Conservation (phyloP, 495 filamentous ascomycete species). For the Tuber umbilicatum region DNA sequence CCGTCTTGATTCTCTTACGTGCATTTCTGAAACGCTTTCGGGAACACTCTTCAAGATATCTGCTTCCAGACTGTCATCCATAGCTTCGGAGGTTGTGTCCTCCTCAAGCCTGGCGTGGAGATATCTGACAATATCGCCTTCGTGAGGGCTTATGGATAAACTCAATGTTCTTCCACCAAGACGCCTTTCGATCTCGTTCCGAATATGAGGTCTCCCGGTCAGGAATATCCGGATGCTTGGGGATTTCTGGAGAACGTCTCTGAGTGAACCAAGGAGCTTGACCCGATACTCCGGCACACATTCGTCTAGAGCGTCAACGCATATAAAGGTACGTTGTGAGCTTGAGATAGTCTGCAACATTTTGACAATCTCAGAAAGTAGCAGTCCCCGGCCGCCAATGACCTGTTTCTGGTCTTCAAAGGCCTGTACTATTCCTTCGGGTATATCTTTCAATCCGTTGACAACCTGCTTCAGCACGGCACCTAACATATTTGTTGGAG, state of each 20-base stretch:
- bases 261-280: not conserved
- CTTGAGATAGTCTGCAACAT: not conserved
- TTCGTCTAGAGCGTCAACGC: conserved; percentile 1
- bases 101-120: not conserved
- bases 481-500: not conserved
- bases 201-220: not conserved
- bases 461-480: not conserved
- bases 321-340: not conserved
- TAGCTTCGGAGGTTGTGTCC: not conserved
- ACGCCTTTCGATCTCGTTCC: not conserved
- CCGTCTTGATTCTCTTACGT: not conserved
- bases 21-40: not conserved
- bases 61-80: not conserved
- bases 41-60: not conserved
- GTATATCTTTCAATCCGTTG: not conserved
- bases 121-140: not conserved
- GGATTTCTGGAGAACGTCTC: not conserved
- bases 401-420: not conserved
- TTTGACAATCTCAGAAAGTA: not conserved
- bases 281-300: not conserved
- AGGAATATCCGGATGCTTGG: not conserved
- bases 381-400: not conserved
- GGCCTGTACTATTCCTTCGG: not conserved
- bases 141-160: not conserved
- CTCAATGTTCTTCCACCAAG: not conserved